Conservation (phyloP, 208 protist species). For the Crithidia mellificae region DNA sequence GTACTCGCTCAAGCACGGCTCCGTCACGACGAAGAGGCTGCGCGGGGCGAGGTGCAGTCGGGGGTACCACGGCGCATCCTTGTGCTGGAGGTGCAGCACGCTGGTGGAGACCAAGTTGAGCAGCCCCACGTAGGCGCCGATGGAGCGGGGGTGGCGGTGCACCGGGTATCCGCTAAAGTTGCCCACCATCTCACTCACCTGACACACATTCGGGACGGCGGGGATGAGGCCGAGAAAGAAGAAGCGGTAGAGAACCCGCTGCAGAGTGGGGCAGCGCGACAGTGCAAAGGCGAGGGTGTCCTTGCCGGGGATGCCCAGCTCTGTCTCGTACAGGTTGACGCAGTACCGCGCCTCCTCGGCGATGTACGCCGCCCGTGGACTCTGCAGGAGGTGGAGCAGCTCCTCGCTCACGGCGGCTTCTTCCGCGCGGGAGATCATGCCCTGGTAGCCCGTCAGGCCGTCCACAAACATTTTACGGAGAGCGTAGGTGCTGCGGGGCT, state of each 20-base stretch:
- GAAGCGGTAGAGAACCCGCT: constrained; percentile 73
- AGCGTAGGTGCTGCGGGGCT: constrained; percentile 81
- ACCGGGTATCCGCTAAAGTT: constrained; percentile 89
- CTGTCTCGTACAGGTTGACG: constrained; percentile 85
- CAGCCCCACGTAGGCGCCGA: constrained; percentile 84
- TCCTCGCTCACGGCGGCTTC: constrained; percentile 76
- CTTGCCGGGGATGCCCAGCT: constrained; percentile 77
- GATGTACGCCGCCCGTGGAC: constrained; percentile 75
- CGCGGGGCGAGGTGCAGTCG: constrained; percentile 80
- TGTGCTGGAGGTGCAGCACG: constrained; percentile 82
- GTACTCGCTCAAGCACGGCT: constrained; percentile 83
- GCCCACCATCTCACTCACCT: constrained; percentile 90
- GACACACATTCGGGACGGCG: constrained; percentile 80
- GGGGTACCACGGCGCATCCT: constrained; percentile 84
- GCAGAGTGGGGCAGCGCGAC: constrained; percentile 57
- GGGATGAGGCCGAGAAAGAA: constrained; percentile 86
- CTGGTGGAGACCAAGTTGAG: constrained; percentile 87
- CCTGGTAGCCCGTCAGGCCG: constrained; percentile 81
- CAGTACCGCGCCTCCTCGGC: constrained; percentile 90
- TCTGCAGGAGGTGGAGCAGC: constrained; percentile 75
- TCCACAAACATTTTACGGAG: constrained; percentile 79
- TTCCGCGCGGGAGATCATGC: constrained; percentile 78
- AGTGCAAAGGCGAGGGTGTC: constrained; percentile 87
- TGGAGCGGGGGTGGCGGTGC: constrained; percentile 76
- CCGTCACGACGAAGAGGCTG: constrained; percentile 78